Evolutionary conservation across 106 monocot genomes (phyloP), one percentile per base, ranked within the genome.

Genomic region (Triglochin maritima): DNA sequence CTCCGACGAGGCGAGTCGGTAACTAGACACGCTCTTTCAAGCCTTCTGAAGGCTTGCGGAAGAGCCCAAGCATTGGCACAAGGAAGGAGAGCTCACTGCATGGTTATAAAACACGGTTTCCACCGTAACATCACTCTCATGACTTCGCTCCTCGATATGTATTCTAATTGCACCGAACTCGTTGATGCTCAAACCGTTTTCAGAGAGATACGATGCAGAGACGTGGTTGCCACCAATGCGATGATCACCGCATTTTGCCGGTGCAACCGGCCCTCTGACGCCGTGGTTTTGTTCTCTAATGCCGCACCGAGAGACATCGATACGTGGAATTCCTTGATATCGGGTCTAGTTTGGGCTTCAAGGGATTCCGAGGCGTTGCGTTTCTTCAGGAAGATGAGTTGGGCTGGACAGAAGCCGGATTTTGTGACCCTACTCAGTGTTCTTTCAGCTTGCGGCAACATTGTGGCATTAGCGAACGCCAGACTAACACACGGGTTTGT

Each of bases 121-220:
- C 45, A 46, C 2, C 13, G 46, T 6, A 44, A 57, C 10, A 46
- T 69, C n/a, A 2, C 68, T 56, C 57, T 69, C 15, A 56, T 57
- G 68, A 69, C 68, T 57, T 56, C 68, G 44, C 44, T 69, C 7
- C 68, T 69, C 4, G 55, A 47, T 46, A 69, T 69, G 68, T 69
- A 69, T 15, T 69, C 57, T 57, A 56, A 57, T 29, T 69, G 57
- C 56, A 11, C 44, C 10, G 45, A 5, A 4, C 57, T 57, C 44
- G 0, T 10, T 46, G 68, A 69, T 11, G 8, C 68, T 8, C 68
- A 14, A 8, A 46, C 3, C 11, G 43, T 55, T 15, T 69, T 56
- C 16, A 44, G 14, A 0, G 68, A 69, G 68, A 69, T 69, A 57
- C 2, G 57, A 57, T 12, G 44, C 17, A 53, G 41, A 11, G 68